Conservation (phyloP, 768 basidiomycete species). For the Austroboletus eburneus region DNA sequence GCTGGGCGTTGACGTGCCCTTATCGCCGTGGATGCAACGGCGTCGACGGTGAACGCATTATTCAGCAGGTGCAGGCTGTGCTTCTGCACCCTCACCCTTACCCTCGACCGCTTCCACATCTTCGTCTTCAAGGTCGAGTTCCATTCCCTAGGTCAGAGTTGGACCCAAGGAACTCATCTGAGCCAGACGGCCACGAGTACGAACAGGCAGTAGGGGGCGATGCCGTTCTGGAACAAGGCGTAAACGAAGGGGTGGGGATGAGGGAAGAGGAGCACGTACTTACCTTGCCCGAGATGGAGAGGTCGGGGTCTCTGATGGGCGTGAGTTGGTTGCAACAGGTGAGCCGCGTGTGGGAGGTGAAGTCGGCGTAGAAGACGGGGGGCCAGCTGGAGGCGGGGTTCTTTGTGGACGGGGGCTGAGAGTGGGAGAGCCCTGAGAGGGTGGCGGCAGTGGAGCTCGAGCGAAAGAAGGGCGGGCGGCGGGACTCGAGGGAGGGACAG, state of each 20-base stretch:
- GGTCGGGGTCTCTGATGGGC: constrained; percentile 68
- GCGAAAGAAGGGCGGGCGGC: constrained; percentile 39
- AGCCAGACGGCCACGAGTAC: constrained; percentile 68
- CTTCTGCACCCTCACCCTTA: constrained; percentile 28
- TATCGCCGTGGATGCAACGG: too few relatives aligned
- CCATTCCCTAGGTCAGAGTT: constrained; percentile 78
- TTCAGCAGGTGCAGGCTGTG: constrained; percentile 25
- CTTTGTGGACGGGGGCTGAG: constrained; percentile 31
- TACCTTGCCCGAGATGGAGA: constrained; percentile 74
- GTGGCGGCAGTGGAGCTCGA: constrained; percentile 41
- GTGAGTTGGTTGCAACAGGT: constrained; percentile 88
- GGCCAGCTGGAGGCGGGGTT: constrained; percentile 56
- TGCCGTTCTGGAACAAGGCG: constrained; percentile 66
- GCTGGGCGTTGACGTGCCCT: too few relatives aligned
- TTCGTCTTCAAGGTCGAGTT: constrained; percentile 50
- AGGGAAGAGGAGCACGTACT: constrained; percentile 12
- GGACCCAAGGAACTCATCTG: constrained; percentile 69
- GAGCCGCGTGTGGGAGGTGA: constrained; percentile 83
- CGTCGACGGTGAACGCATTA: constrained; percentile 46
- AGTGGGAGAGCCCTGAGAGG: constrained; percentile 34
- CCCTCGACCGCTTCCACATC: constrained; percentile 33
- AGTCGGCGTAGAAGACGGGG: constrained; percentile 81
- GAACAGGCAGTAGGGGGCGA: constrained; percentile 56
- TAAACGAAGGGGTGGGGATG: constrained; percentile 6
- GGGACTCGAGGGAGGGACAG: constrained; percentile 40